A percentile compares a stretch with the other conserved stretches of the same genome.
phyloP scores from a whole-genome alignment of 2,329 filamentous ascomycete genomes.

The Ambrosiella beaveri region DNA sequence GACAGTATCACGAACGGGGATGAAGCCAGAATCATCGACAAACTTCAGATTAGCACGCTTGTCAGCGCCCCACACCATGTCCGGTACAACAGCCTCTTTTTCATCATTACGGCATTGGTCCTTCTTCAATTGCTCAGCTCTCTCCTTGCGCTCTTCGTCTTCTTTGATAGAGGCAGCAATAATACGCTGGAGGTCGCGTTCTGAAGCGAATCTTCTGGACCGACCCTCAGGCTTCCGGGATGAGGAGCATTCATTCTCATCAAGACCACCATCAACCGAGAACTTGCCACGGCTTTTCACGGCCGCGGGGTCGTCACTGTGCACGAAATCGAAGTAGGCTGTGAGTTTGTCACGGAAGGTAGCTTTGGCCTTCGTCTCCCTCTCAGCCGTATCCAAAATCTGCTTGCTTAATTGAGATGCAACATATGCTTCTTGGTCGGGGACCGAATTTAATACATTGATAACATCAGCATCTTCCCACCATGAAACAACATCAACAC shows the following conservation, averaged over 20 bases:
- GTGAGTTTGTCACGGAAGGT: conserved; percentile 15
- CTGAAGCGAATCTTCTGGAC: conserved; percentile 45
- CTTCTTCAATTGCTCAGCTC: conserved; percentile 45
- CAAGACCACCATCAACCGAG: conserved; percentile 21
- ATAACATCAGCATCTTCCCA: conserved; percentile 18
- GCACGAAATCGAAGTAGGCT: conserved; percentile 36
- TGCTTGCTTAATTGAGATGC: neutral
- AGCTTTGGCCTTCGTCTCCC: neutral
- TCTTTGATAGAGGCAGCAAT: conserved; percentile 54
- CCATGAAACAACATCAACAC: conserved; percentile 20
- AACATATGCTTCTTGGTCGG: neutral
- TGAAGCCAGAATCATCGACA: conserved; percentile 46
- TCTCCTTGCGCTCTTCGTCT: conserved; percentile 52
- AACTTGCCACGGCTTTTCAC: conserved; percentile 39
- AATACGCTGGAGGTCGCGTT: conserved; percentile 56
- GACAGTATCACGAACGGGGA: conserved; percentile 49
- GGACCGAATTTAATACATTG: conserved; percentile 24
- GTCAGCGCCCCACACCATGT: conserved; percentile 47
- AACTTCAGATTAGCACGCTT: conserved; percentile 43
- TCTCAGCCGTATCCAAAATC: neutral
- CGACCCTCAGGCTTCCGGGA: conserved; percentile 35
- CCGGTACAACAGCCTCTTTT: conserved; percentile 58
- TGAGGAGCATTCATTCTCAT: conserved; percentile 18
- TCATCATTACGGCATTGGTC: conserved; percentile 51
- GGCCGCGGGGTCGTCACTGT: conserved; percentile 36